Evolutionary conservation across 345 rosid species (phyloP), one percentile per base, ranked within the genome.

Genomic region (Angophora floribunda): DNA sequence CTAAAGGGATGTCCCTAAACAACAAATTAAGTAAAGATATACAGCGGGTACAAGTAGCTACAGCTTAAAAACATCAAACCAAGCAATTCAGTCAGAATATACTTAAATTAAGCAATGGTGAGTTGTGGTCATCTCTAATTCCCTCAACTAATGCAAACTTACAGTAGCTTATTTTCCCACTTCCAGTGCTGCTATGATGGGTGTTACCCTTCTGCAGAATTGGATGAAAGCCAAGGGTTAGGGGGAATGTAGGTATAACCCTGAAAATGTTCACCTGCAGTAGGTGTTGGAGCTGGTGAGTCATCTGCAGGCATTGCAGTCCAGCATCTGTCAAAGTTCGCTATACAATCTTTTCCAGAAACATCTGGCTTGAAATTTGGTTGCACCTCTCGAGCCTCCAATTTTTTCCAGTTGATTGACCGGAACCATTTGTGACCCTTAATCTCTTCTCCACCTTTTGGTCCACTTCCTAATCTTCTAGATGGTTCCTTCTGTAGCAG

Each of bases 311-410:
- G 95, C 98, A 96, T 96, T 63, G 93, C 88, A 21, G 97, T 96
- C 98, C 98, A 94, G 90, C 98, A 96, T 86, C 89, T 52, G 89
- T 96, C 98, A 52, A 96, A 96, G 90, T 96, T 95, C 36, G 93
- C 95, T 75, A 88, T 93, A 90, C 96, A 96, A n/a, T 94, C 93
- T 90, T 92, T 94, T 59, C 98, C 98, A 86, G 92, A 91, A 85
- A 95, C 96, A 80, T 92, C 95, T 13, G 98, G 98, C 92, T 91
- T 90, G 91, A 95, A 96, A 91, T 93, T 95, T 24, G 95, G 97
- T 78, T 91, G 87, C 80, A 92, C 59, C 89, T 95, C 98, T 89
- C 94, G 92, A 4, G 91, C 93, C 90, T 96, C 98, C 87, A 93
- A 88, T 87, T 92, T 96, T 89, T 95, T 95, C 98, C 97, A 95